phyloP scores from a whole-genome alignment of 805 yeast genomes.

The Yamadazyma laniorum region DNA sequence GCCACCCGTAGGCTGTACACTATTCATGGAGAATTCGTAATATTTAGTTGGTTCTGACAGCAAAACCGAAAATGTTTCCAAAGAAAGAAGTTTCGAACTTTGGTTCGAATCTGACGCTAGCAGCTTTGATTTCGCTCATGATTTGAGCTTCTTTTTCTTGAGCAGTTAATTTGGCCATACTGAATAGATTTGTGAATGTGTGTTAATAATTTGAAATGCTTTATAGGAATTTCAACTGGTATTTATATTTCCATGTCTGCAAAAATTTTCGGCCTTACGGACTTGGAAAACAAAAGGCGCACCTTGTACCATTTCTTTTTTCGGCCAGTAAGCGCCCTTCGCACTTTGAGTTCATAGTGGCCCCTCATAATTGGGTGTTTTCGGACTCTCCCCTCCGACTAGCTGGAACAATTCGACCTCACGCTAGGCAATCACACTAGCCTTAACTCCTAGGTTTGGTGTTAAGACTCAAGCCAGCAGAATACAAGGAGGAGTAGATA shows the following conservation, averaged over 20 bases:
- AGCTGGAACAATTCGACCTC: background rate
- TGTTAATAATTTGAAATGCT: no score
- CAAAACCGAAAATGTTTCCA: constrained; percentile 41
- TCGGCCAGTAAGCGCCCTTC: constrained; percentile 5
- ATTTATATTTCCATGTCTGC: constrained; percentile 7
- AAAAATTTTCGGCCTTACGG: constrained; percentile 12
- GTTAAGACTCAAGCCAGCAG: no score
- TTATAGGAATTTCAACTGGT: no score
- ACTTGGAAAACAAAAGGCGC: constrained; percentile 7
- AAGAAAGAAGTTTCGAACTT: constrained; percentile 42
- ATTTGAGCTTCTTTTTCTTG: constrained; percentile 46
- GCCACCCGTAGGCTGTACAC: no score
- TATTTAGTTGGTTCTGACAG: constrained; percentile 19
- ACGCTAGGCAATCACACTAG: no score
- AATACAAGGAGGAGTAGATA: no score
- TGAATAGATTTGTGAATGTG: background rate
- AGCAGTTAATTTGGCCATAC: constrained; percentile 28
- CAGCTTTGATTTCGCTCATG: constrained; percentile 43
- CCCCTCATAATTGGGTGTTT: no score
- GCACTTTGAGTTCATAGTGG: constrained; percentile 1
- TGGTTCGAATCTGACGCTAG: constrained; percentile 32
- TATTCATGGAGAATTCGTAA: background rate
- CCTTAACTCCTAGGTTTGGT: no score
- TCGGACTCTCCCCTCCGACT: constrained; percentile 4
- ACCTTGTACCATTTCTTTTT: constrained; percentile 1